These are phyloP conservation scores for Pleurotus cornucopiae DNA, from an alignment of 768 basidiomycete species.

Conservation along the genomic window DNA sequence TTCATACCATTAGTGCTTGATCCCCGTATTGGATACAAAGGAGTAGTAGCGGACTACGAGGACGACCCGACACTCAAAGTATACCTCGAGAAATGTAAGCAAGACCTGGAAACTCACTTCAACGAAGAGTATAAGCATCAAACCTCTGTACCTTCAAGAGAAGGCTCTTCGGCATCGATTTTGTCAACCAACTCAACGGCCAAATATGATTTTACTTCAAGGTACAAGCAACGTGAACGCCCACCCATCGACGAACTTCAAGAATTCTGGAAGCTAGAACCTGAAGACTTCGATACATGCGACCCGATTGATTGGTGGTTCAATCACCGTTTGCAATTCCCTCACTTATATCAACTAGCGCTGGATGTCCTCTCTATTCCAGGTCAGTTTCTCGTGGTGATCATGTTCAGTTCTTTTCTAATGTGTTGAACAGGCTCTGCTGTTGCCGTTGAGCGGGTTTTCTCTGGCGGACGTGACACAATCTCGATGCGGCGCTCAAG, in stretches of 20 bases:
- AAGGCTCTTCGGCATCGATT: background rate
- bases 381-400: conserved; percentile 11
- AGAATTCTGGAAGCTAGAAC: background rate
- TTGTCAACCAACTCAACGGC: background rate
- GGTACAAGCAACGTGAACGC: background rate
- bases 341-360: conserved; percentile 15
- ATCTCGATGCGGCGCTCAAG: conserved; percentile 26
- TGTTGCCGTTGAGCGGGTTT: conserved; percentile 27
- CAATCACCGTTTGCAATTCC: conserved; percentile 14
- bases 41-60: background rate
- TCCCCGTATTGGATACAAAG: background rate
- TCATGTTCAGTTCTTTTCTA: background rate
- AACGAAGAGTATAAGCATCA: background rate
- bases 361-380: conserved; percentile 18
- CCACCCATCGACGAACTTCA: background rate
- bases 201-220: background rate
- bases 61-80: background rate
- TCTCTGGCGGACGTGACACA: conserved; percentile 26
- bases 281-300: conserved; percentile 14
- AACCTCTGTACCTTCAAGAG: background rate
- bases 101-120: background rate
- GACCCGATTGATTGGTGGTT: conserved; percentile 19
- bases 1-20: background rate
- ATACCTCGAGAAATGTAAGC: background rate
- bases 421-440: conserved; percentile 22